phyloP scores from a whole-genome alignment of 23 red algal genomes.

The Gracilariopsis chorda region DNA sequence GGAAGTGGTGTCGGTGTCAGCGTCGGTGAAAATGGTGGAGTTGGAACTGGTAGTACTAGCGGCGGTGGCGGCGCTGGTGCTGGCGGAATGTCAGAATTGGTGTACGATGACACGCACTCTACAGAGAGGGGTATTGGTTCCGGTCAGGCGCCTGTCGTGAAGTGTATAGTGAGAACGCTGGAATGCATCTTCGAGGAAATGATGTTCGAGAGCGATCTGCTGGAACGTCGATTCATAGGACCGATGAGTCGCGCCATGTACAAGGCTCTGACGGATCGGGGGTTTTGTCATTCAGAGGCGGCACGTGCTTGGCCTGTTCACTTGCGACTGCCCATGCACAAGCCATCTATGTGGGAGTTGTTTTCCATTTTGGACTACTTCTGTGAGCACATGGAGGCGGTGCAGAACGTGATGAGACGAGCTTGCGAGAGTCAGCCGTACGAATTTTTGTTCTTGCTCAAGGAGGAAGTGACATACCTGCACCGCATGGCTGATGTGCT shows the following conservation, averaged over 20 bases:
- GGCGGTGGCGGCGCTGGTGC: too few species aligned
- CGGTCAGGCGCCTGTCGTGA: too few species aligned
- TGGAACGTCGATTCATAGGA: constrained; percentile 11
- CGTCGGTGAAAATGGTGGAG: too few species aligned
- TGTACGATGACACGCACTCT: too few species aligned
- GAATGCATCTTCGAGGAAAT: not conserved
- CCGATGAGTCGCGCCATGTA: constrained; percentile 29
- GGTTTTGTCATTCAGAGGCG: not conserved
- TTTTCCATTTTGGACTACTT: not conserved
- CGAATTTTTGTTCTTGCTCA: not conserved
- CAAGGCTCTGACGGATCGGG: not conserved
- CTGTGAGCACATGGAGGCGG: not conserved
- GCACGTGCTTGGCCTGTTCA: not conserved
- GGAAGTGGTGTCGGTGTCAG: too few species aligned
- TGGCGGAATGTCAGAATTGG: too few species aligned
- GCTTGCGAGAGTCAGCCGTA: not conserved
- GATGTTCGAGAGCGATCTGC: constrained; percentile 1
- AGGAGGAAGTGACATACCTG: not conserved
- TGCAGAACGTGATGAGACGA: not conserved
- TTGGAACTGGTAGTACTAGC: too few species aligned
- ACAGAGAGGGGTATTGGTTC: too few species aligned
- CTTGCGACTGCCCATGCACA: not conserved
- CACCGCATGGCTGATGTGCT: not conserved
- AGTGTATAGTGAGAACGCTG: constrained; percentile 2
- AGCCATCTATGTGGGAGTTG: constrained; percentile 12